Evolutionary conservation across 2,329 filamentous ascomycete genomes (phyloP).

Genomic region (Pleomassaria siparia): DNA sequence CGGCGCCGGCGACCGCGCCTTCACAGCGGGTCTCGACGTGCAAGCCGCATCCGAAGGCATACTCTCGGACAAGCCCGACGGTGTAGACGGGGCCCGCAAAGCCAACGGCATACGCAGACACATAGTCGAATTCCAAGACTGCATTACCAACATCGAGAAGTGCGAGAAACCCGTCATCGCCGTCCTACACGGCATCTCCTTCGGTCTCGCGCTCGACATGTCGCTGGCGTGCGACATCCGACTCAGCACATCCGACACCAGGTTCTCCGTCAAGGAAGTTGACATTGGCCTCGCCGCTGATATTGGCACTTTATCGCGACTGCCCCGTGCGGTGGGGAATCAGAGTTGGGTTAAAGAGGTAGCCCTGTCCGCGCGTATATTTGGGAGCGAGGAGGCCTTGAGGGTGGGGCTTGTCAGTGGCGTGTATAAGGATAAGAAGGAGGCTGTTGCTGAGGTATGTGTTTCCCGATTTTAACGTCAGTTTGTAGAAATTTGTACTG

Average conservation of each 20-base stretch:
- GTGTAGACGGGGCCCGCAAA: constrained; percentile 66
- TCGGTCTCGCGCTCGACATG: constrained; percentile 51
- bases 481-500: not conserved
- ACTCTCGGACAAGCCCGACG: constrained; percentile 30
- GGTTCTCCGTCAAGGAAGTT: constrained; percentile 76
- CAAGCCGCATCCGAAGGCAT: constrained; percentile 60
- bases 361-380: constrained; percentile 69
- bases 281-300: constrained; percentile 81
- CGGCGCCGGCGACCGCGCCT: constrained; percentile 79
- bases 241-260: constrained; percentile 60
- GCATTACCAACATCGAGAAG: constrained; percentile 73
- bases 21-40: constrained; percentile 85
- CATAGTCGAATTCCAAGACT: constrained; percentile 78
- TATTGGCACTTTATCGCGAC: constrained; percentile 71
- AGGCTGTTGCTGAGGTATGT: constrained; percentile 56
- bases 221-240: constrained; percentile 70
- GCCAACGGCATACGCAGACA: constrained; percentile 60
- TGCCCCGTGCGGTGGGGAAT: constrained; percentile 72
- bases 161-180: constrained; percentile 72
- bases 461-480: not conserved
- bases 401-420: constrained; percentile 69
- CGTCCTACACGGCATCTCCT: constrained; percentile 39
- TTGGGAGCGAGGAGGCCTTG: constrained; percentile 68
- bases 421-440: constrained; percentile 63
- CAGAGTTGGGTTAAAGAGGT: constrained; percentile 80